Base-by-base conservation (phyloP, 2,329 filamentous ascomycete genomes). In the Pleoardoris graminearum region DNA sequence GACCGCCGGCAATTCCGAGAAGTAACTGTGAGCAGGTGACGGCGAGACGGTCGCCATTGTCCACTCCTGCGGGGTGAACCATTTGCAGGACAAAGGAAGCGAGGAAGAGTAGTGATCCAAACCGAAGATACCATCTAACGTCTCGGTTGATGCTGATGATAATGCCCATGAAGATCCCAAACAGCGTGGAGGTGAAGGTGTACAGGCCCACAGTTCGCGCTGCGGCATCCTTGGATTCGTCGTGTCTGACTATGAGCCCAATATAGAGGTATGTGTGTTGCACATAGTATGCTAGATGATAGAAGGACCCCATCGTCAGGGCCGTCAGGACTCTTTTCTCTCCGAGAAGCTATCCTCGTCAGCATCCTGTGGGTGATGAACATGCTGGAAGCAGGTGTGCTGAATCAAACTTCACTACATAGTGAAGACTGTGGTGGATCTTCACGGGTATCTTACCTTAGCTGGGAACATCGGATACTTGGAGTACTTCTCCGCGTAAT, bases 251-350 rank as follows among this genome's bases (percentile, higher is more conserved):
- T 23, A 32, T 7, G 1, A 45, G 42, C 12, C 29, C 42, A 11
- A 35, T 35, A 16, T 23, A n/a, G 17, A 45, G 42, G 19, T 45
- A 45, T 23, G 42, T 45, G 29, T 33, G 29, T 45, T 45, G 42
- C 12, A 16, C 29, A 19, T 45, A 45, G 29, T 45, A 45, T 16
- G 42, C 42, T 4, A 45, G 19, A 35, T 45, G 42, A 29, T 45
- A 45, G 29, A 45, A 27, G 19, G 35, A 45, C 4, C 29, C 42
- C 42, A 45, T 45, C 4, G 7, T 14, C 4, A 45, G 42, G 17
- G 29, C 42, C 7, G 29, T 45, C 12, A 33, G 7, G 3, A 45
- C 30, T 11, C 19, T 35, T 10, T 16, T 45, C 14, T 45, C 29
- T 21, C 29, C 6, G 12, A 45, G 42, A 5, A 45, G 12, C 42